Conservation (phyloP, 1,284 basidiomycete genomes). For the Boletus semigastroideus region DNA sequence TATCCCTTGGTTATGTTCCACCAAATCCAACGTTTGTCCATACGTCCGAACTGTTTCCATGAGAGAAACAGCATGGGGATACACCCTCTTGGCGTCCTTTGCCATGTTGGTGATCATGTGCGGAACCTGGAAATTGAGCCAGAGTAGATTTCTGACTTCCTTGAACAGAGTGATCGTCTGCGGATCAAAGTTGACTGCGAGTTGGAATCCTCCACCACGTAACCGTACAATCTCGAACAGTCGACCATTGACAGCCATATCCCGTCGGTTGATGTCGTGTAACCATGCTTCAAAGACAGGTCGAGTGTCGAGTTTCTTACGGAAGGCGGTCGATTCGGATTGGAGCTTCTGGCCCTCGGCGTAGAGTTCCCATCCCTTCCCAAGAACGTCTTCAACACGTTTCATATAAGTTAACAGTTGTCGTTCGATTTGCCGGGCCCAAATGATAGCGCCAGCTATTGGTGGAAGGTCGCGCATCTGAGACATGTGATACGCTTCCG, state of each 20-base stretch:
- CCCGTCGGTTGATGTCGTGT: slow-evolving; percentile 89
- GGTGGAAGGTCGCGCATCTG: slow-evolving; percentile 97
- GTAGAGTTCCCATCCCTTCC: slow-evolving; percentile 97
- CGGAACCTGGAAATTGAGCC: slow-evolving; percentile 94
- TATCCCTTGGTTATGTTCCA: slow-evolving; percentile 87
- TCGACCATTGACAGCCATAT: slow-evolving; percentile 91
- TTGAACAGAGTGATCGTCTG: slow-evolving; percentile 99
- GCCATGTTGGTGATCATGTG: slow-evolving; percentile 95
- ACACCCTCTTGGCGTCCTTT: slow-evolving; percentile 97
- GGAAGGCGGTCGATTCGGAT: slow-evolving; percentile 88
- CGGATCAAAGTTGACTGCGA: slow-evolving; percentile 95
- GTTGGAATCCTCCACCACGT: slow-evolving; percentile 81
- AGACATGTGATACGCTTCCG: slow-evolving; percentile 97
- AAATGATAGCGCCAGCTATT: slow-evolving; percentile 96
- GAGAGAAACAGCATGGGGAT: slow-evolving; percentile 95
- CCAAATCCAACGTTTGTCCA: slow-evolving; percentile 88
- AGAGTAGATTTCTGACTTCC: slow-evolving; percentile 93
- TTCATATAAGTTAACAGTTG: slow-evolving; percentile 98
- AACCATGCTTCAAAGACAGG: slow-evolving; percentile 97
- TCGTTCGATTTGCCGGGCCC: slow-evolving; percentile 97
- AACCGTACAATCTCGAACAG: slow-evolving; percentile 92
- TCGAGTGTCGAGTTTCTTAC: slow-evolving; percentile 92
- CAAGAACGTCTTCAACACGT: slow-evolving; percentile 98
- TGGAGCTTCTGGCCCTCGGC: slow-evolving; percentile 98
- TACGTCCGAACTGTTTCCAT: slow-evolving; percentile 99